Percentiles rank a stretch among this genome's conserved stretches.
Conservation (phyloP, 2,329 filamentous ascomycete species). For the Celoporthe dispersa region DNA sequence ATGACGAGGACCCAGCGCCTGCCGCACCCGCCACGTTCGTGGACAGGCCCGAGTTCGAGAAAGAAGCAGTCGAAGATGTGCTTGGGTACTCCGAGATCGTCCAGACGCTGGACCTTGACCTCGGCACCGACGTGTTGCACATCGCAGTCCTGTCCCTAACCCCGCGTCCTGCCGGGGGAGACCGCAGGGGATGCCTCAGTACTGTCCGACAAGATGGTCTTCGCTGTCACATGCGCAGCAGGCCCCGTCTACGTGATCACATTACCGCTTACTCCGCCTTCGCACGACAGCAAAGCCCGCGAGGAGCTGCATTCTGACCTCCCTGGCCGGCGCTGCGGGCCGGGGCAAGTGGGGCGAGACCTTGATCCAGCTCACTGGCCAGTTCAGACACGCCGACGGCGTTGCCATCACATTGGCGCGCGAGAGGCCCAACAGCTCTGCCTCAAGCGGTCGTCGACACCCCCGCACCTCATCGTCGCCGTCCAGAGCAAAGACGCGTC, state of each 20-base stretch:
- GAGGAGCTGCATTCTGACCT: constrained; percentile 56
- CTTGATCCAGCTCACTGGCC: constrained; percentile 57
- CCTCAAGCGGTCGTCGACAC: constrained; percentile 33
- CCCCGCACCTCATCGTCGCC: constrained; percentile 58
- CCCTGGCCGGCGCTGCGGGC: constrained; percentile 58
- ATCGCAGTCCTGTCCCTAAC: constrained; percentile 60
- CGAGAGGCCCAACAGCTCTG: constrained; percentile 35
- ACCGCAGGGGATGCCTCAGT: constrained; percentile 51
- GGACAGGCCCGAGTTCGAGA: constrained; percentile 64
- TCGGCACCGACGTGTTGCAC: constrained; percentile 60
- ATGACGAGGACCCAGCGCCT: constrained; percentile 55
- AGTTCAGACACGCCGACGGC: constrained; percentile 56
- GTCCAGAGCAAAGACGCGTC: constrained; percentile 64
- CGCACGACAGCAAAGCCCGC: constrained; percentile 61
- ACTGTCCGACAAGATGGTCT: constrained; percentile 62
- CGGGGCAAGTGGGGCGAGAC: constrained; percentile 68
- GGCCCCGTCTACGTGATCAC: constrained; percentile 62
- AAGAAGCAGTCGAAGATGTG: constrained; percentile 50
- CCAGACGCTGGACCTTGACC: constrained; percentile 64
- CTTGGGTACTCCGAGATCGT: constrained; percentile 57
- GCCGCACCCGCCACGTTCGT: constrained; percentile 41
- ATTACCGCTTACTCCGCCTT: constrained; percentile 64
- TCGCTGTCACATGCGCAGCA: constrained; percentile 63
- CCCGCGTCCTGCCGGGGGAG: constrained; percentile 53
- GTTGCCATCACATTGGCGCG: constrained; percentile 59